Evolutionary conservation across 2,329 filamentous ascomycete genomes (phyloP).

Genomic region (Stylonectria norvegica): DNA sequence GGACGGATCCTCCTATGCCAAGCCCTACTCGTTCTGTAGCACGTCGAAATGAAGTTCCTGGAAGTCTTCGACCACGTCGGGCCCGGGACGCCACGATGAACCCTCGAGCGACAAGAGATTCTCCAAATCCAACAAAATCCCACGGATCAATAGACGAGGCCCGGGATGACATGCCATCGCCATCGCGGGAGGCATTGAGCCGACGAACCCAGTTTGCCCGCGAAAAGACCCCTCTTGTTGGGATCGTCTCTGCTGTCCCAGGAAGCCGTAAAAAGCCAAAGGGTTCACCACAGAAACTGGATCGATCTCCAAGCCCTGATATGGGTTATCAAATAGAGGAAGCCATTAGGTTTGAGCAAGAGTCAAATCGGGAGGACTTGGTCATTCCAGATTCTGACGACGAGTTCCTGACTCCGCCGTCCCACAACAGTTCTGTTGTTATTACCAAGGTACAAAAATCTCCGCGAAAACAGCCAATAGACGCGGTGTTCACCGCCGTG

Average conservation of each 20-base stretch:
- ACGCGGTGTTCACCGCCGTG: too few species aligned
- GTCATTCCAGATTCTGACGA: conserved; percentile 58
- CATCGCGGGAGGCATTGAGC: conserved; percentile 22
- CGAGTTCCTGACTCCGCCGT: conserved; percentile 43
- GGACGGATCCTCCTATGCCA: conserved; percentile 36
- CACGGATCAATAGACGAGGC: conserved; percentile 13
- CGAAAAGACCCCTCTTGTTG: conserved; percentile 8
- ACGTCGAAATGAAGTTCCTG: conserved; percentile 18
- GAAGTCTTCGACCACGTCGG: conserved; percentile 19
- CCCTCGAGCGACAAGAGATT: too few species aligned
- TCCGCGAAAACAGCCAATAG: neutral
- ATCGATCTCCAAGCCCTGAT: conserved; percentile 4
- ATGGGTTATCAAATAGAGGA: neutral
- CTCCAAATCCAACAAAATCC: too few species aligned
- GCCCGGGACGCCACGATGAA: conserved; percentile 13
- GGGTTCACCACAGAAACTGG: conserved; percentile 5
- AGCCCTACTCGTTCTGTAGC: conserved; percentile 29
- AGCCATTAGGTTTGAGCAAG: neutral
- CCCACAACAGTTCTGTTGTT: conserved; percentile 19
- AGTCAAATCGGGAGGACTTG: conserved; percentile 29
- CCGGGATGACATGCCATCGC: conserved; percentile 22
- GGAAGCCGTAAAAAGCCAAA: conserved; percentile 7
- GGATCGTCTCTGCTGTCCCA: conserved; percentile 2
- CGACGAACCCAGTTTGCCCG: conserved; percentile 10
- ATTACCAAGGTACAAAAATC: conserved; percentile 5